Evolutionary conservation across 345 rosid species (phyloP).

Genomic region (Angophora floribunda): DNA sequence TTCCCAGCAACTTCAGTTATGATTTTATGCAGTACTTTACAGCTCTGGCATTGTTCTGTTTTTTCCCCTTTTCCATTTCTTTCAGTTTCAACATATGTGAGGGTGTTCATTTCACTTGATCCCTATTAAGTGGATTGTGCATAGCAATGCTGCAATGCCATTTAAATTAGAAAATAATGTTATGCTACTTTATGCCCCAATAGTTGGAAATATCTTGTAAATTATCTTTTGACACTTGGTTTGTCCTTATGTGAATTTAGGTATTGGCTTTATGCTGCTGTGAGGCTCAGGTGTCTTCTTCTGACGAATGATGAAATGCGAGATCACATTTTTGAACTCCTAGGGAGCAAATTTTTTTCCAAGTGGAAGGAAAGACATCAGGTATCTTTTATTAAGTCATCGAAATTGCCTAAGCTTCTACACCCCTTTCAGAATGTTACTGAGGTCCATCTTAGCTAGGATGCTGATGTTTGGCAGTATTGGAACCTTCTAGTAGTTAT

Average conservation of each 20-base stretch:
- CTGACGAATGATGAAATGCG: conserved; percentile 94
- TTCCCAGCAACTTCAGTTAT: neutral
- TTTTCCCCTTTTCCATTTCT: neutral
- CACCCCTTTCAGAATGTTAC: neutral
- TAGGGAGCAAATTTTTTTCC: conserved; percentile 57
- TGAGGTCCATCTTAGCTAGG: neutral
- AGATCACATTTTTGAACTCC: conserved; percentile 85
- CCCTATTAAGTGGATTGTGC: neutral
- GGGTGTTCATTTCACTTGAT: neutral
- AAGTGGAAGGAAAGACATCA: conserved; percentile 93
- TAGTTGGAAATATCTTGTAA: neutral
- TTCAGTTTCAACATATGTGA: neutral
- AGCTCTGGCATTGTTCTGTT: neutral
- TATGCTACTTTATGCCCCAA: neutral
- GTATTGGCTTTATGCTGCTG: conserved; percentile 93
- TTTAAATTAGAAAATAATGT: neutral
- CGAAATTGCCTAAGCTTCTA: neutral
- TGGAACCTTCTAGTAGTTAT: neutral
- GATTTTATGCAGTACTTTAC: neutral
- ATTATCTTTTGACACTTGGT: neutral
- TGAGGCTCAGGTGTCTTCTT: conserved; percentile 65
- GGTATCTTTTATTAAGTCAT: conserved; percentile 10
- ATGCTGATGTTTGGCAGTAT: neutral
- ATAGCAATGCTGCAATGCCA: neutral
- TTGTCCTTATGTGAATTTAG: conserved; percentile 8